phyloP scores from a whole-genome alignment of 164 flowering plant species.

The Stephania japonica region DNA sequence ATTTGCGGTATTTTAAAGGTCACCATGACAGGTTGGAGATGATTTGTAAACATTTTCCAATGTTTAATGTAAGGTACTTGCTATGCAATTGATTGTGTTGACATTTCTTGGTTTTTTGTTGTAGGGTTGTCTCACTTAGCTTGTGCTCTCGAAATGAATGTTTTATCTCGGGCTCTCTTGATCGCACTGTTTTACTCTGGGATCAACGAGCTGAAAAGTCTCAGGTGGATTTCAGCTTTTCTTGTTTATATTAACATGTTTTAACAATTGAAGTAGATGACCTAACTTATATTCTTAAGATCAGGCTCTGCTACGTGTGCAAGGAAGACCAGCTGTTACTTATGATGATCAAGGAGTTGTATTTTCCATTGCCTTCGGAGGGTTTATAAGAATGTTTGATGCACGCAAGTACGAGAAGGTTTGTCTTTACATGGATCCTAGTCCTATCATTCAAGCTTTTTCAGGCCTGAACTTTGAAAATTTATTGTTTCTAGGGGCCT shows the following conservation, averaged over 20 bases:
- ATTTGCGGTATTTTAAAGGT: slow-evolving; percentile 95
- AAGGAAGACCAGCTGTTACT: slow-evolving; percentile 95
- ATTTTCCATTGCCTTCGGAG: slow-evolving; percentile 92
- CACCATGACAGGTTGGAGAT: slow-evolving; percentile 86
- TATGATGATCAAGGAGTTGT: slow-evolving; percentile 96
- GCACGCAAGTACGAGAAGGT: slow-evolving; percentile 90
- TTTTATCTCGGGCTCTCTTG: slow-evolving; percentile 95
- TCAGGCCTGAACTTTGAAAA: slow-evolving; percentile 4
- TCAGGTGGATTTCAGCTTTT: slow-evolving; percentile 45
- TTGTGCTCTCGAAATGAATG: slow-evolving; percentile 78
- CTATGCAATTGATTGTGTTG: background rate
- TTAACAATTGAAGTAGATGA: background rate
- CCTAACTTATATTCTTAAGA: slow-evolving; percentile 8
- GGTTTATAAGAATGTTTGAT: slow-evolving; percentile 93
- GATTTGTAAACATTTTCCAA: background rate
- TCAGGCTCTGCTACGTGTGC: slow-evolving; percentile 90
- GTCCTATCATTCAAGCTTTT: slow-evolving; percentile 1
- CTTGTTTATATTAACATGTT: background rate
- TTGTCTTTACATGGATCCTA: slow-evolving; percentile 8
- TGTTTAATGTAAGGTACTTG: background rate
- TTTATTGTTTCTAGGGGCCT: slow-evolving; percentile 64
- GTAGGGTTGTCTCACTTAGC: slow-evolving; percentile 92
- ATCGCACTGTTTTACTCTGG: slow-evolving; percentile 94
- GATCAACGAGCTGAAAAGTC: slow-evolving; percentile 97
- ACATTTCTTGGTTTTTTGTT: slow-evolving; percentile 9